phyloP scores from a whole-genome alignment of 139 green algal genomes.

The Desmodesmus armatus region DNA sequence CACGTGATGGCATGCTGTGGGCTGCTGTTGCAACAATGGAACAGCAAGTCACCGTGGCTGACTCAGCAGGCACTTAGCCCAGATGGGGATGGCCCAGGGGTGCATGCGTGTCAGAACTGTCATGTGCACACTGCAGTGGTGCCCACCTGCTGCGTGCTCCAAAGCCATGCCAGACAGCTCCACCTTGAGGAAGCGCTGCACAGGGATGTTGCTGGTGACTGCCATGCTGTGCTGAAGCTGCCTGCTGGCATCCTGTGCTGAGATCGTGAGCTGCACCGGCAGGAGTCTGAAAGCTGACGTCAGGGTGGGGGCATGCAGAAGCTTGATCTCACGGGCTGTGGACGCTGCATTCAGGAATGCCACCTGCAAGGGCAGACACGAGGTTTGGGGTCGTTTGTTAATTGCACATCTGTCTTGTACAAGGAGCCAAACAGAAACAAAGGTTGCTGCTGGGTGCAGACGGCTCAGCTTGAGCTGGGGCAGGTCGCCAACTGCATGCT shows the following conservation, averaged over 20 bases:
- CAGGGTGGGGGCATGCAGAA: conserved; percentile 10
- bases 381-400: neutral
- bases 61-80: neutral
- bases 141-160: neutral
- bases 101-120: too few relatives aligned
- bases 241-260: neutral
- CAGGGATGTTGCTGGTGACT: neutral
- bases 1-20: neutral
- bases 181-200: conserved; percentile 22
- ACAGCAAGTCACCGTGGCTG: too few relatives aligned
- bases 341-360: neutral
- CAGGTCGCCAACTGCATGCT: neutral
- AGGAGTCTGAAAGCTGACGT: neutral
- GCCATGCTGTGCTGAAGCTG: conserved; percentile 14
- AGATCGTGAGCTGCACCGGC: neutral
- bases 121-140: too few relatives aligned
- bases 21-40: neutral
- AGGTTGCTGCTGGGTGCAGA: neutral
- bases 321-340: conserved; percentile 6
- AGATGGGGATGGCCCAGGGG: too few relatives aligned
- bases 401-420: neutral
- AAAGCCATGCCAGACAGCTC: conserved; percentile 16
- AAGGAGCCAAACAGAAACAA: neutral
- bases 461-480: neutral
- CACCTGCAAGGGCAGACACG: neutral